Evolutionary conservation across 1,139 yeast species (phyloP), one percentile per base, ranked within the genome.

Genomic region (Kodamaea arcana): DNA sequence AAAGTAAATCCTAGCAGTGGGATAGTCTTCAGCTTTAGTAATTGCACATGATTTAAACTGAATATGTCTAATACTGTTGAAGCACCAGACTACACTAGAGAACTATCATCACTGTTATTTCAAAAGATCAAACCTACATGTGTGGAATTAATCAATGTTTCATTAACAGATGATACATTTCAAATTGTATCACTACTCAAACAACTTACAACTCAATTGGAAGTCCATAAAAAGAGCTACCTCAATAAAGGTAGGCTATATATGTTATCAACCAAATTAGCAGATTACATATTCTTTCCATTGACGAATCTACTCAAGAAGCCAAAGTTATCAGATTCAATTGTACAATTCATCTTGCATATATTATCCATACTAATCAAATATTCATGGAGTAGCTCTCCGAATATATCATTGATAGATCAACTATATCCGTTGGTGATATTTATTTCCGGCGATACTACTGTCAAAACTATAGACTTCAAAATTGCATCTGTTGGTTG

Each of bases 211-310:
- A 27, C 31, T 1, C 29, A 36, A 1, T 39, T 62, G 21, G 26
- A 40, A 2, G 23, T 32, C 3, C 62, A 61, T 34, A 36, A 45
- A 27, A 31, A 40, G 6, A 40, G 39, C 7, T 33, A 54, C 29
- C 24, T 32, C 1, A 31, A 35, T 0, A 31, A 38, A 8, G 46
- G 38, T 5, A 22, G 31, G 9, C 40, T 48, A 3, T 65, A 62
- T 25, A 12, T 30, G 8, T 21, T 65, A 7, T 48, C 66, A 2
- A 46, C 59, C 4, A 62, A 57, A 18, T 39, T 69, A 14, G 72
- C 72, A 0, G 74, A 69, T 46, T 69, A 69, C 39, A 49, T 69
- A 3, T 69, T 69, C 44, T 66, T 58, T 36, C 75, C 75, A 1
- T 36, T 69, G 12, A 59, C 73, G 2, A 52, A 48, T 28, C 40